Evolutionary conservation across 2,329 filamentous ascomycete species (phyloP), one percentile per base, ranked within the genome.

Genomic region (Aspergillus arachidicola): DNA sequence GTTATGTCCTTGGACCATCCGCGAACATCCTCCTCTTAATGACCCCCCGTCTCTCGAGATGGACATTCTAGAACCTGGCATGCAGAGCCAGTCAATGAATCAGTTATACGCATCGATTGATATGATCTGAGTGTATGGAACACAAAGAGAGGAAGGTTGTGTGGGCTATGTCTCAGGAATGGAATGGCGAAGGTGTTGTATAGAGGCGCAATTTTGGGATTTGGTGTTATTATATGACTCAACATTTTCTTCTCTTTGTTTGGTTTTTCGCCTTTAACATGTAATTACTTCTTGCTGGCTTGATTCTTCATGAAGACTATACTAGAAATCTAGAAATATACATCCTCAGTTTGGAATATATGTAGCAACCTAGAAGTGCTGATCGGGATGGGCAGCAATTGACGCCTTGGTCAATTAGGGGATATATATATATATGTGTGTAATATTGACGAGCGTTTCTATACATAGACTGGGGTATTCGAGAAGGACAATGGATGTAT

Each of bases 1-100:
- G 64, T 66, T 78, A 11, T 79, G 77, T 59, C 77, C 76, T 10
- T 79, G 76, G 76, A 78, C 76, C 7, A 68, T 79, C 10, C 74
- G 76, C 28, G 74, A 77, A 60, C 77, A 79, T 57, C 76, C 76
- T 32, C 72, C 75, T 19, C 72, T 73, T 16, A 64, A 65, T 11
- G 71, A 75, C 26, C 64, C 76, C 9, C 77, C 77, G 2, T 69
- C 69, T 34, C 60, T 78, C 45, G 75, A 66, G 6, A 73, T 76
- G 65, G 71, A 76, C 46, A 73, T 79, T 6, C 65, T 79, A 32
- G 65, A 72, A 26, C 68, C 75, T 34, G 76, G 68, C 4, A 68
- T 77, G 51, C 72, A 74, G 43, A 71, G 74, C 51, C 69, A 69
- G 50, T 73, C 76, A 36, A 66, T 77, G 36, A 73, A 64, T 55